Base-by-base conservation (phyloP, 2,329 filamentous ascomycete species). In the Fusarium sp. region DNA sequence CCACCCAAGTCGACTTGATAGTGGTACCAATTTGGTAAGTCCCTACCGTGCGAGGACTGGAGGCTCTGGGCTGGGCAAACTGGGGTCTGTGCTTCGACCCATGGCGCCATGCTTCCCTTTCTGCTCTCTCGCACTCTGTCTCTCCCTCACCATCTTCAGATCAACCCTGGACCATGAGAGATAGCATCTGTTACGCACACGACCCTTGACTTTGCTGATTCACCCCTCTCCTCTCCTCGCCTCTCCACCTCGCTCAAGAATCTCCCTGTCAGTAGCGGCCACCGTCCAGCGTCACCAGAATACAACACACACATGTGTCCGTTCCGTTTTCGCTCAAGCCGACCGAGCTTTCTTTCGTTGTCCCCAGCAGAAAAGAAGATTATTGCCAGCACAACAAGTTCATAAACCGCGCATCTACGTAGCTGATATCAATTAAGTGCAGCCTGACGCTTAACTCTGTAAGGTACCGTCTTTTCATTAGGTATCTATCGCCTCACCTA, bases 91-190 rank as follows among this genome's bases (percentile, higher is more conserved):
- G 63, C 63, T 48, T 66, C 13, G 3, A 66, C 55, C 62, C 63
- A 66, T 66, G 63, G 63, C 62, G 63, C 63, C 63, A 66, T 66
- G 62, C 48, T 61, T 59, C 40, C 40, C 40, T 24, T 61, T 58
- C 34, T 58, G 34, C 52, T 47, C 34, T 65, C 47, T 55, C 24
- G 22, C 48, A 22, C 46, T 43, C 34, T 27, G 15, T 55, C 49
- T 52, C 29, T 53, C 46, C 47, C 46, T 65, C 41, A 47, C 41
- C 56, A 60, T 46, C 56, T 61, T 61, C 45, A 61, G 27, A 49
- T 64, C 59, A 63, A 64, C 30, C 58, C 59, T 57, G 49, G 43
- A 8, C 59, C n/a, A 51, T 38, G 30, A 29, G 48, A 58, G 62
- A 65, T 65, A 51, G 15, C 30, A 44, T 43, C 25, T 52, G 7